phyloP scores from a whole-genome alignment of 768 basidiomycete genomes.

The Mycena leptocephala region DNA sequence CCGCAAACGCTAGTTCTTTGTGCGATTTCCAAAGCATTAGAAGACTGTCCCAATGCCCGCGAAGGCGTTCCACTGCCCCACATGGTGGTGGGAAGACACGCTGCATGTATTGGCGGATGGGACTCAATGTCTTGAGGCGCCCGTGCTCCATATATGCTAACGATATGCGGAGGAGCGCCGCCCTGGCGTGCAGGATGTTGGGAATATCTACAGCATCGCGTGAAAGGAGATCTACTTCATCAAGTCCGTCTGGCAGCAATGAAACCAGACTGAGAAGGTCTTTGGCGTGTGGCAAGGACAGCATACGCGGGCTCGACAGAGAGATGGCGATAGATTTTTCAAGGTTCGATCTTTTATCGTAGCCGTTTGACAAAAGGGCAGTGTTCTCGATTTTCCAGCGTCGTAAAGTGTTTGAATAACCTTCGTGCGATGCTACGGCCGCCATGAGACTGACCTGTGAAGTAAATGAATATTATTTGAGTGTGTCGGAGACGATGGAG shows the following conservation, averaged over 20 bases:
- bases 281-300: not conserved
- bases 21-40: not conserved
- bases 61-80: not conserved
- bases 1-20: not conserved
- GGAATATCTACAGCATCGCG: not conserved
- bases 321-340: constrained; percentile 25
- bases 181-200: not conserved
- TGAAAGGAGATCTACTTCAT: constrained; percentile 12
- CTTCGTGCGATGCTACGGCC: constrained; percentile 13
- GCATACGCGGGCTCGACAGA: constrained; percentile 25
- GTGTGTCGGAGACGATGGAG: not conserved
- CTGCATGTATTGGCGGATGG: constrained; percentile 12
- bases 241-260: constrained; percentile 20
- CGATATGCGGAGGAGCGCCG: constrained; percentile 15
- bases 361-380: constrained; percentile 16
- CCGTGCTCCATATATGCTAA: constrained; percentile 5
- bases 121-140: constrained; percentile 10
- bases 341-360: constrained; percentile 22
- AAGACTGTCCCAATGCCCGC: not conserved
- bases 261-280: constrained; percentile 22
- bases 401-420: not conserved
- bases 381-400: constrained; percentile 25
- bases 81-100: not conserved
- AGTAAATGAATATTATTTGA: not conserved
- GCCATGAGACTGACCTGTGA: constrained; percentile 19